These are phyloP conservation scores for Pseudevernia furfuracea DNA, from an alignment of 495 filamentous ascomycete species.

Conservation along the genomic window DNA sequence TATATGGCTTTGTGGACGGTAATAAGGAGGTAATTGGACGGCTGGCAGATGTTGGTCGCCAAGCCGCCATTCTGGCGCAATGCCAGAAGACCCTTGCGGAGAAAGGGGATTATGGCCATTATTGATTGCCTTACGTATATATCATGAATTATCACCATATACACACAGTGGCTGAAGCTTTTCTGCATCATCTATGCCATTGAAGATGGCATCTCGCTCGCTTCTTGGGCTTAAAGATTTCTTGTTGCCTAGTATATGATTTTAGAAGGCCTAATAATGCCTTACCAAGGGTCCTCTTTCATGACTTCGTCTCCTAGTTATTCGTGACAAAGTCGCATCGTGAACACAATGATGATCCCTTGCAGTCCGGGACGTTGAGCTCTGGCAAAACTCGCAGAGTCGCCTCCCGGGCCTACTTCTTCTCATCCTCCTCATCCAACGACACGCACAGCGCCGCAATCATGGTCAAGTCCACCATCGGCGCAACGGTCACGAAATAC, in stretches of 20 bases:
- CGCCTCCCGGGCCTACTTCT: constrained; percentile 15
- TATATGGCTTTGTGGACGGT: constrained; percentile 89
- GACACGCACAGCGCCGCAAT: constrained; percentile 54
- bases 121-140: constrained; percentile 1
- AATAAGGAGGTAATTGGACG: constrained; percentile 81
- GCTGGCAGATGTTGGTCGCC: constrained; percentile 78
- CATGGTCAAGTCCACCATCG: constrained; percentile 51
- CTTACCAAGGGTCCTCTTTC: not conserved
- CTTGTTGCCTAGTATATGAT: not conserved
- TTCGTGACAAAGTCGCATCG: not conserved
- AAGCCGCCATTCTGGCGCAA: constrained; percentile 78
- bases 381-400: not conserved
- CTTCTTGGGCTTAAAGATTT: not conserved
- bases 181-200: not conserved
- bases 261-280: not conserved
- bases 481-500: constrained; percentile 52
- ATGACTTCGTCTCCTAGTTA: not conserved
- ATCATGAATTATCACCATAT: not conserved
- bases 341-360: not conserved
- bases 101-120: constrained; percentile 28
- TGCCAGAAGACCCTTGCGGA: constrained; percentile 61
- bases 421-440: constrained; percentile 56
- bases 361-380: not conserved
- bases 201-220: not conserved
- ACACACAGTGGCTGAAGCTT: not conserved